Evolutionary conservation across 1,284 basidiomycete species (phyloP).

Genomic region (Vanrija sp.): DNA sequence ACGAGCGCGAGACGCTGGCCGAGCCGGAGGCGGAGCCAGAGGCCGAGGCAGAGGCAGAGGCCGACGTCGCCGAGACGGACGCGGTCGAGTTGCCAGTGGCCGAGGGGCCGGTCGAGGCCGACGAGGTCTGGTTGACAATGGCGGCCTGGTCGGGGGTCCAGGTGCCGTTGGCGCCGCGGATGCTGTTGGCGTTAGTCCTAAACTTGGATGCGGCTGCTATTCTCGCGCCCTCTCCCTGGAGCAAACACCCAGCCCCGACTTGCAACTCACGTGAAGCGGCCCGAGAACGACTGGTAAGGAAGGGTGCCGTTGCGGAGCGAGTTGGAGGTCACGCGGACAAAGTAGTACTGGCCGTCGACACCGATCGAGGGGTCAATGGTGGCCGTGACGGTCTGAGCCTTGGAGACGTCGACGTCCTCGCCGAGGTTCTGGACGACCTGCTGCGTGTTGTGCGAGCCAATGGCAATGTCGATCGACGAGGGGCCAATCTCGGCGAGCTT

Average conservation of each 20-base stretch:
- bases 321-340: conserved; percentile 61
- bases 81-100: not conserved
- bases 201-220: not conserved
- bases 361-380: conserved; percentile 62
- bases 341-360: conserved; percentile 52
- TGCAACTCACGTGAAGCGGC: conserved; percentile 7
- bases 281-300: conserved; percentile 10
- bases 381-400: conserved; percentile 55
- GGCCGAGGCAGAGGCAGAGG: conserved; percentile 1
- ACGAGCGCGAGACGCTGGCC: conserved; percentile 5
- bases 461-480: conserved; percentile 64
- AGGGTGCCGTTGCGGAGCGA: conserved; percentile 25
- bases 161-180: conserved; percentile 43
- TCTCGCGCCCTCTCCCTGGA: not conserved
- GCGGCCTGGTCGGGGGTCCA: conserved; percentile 36
- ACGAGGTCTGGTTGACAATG: conserved; percentile 20
- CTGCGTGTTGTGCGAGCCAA: conserved; percentile 48
- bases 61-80: not conserved
- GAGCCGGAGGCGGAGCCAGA: conserved; percentile 3
- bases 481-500: conserved; percentile 59
- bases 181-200: conserved; percentile 11
- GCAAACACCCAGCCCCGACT: not conserved
- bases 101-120: conserved; percentile 1
- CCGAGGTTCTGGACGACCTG: conserved; percentile 64
- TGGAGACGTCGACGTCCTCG: conserved; percentile 60